A percentile compares a stretch with the other conserved stretches of the same genome.
These are phyloP conservation scores for Bruguiera gymnorhiza DNA, from an alignment of 345 rosid species.

Conservation along the genomic window DNA sequence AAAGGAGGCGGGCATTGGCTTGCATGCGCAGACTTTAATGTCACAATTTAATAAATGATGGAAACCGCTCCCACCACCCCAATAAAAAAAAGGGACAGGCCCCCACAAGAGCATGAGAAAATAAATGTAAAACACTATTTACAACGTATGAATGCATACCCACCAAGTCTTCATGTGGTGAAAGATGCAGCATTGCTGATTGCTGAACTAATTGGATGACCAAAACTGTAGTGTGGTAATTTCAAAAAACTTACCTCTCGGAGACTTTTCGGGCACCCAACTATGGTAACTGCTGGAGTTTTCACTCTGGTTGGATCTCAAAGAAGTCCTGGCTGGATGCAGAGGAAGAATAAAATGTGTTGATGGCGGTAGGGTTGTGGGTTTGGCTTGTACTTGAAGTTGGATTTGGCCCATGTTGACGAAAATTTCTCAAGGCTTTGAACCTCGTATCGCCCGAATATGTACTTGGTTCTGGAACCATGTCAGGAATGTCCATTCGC, in stretches of 20 bases:
- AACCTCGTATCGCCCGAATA: constrained; percentile 23
- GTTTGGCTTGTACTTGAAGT: constrained; percentile 30
- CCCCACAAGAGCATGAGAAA: background rate
- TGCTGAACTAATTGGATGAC: background rate
- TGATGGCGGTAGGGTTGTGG: constrained; percentile 26
- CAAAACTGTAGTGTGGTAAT: background rate
- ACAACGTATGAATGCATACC: background rate
- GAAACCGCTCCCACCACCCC: too few relatives aligned
- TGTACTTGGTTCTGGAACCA: constrained; percentile 1
- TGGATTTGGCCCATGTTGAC: constrained; percentile 23
- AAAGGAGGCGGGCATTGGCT: too few relatives aligned
- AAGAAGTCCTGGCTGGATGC: constrained; percentile 10
- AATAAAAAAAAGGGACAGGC: too few relatives aligned
- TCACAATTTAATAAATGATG: too few relatives aligned
- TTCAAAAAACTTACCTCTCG: background rate
- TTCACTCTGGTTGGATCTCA: constrained; percentile 2
- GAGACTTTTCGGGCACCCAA: background rate
- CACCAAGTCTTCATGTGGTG: background rate
- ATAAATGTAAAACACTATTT: background rate
- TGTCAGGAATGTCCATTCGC: constrained; percentile 12
- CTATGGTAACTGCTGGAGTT: background rate
- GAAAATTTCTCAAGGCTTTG: constrained; percentile 41
- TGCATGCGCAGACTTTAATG: too few relatives aligned
- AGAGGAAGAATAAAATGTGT: constrained; percentile 24
- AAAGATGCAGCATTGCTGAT: background rate